Conservation (phyloP, 257 asterid species). For the Oldenlandia corymbosa region DNA sequence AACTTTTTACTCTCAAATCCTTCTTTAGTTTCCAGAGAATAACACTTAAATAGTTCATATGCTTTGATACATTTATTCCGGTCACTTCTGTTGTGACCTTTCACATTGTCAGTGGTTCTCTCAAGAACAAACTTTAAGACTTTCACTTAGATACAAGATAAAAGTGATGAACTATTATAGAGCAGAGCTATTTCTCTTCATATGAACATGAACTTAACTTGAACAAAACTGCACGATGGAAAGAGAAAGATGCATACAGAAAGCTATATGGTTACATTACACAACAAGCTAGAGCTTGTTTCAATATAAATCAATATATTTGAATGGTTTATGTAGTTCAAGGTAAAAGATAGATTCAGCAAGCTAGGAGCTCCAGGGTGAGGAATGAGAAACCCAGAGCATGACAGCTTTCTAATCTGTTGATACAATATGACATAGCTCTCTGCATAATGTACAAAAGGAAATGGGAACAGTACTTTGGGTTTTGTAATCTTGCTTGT, state of each 20-base stretch:
- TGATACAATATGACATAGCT: neutral
- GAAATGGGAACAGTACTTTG: neutral
- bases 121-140: neutral
- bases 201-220: neutral
- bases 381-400: neutral
- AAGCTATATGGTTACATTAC: neutral
- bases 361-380: neutral
- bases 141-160: neutral
- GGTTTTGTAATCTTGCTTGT: neutral
- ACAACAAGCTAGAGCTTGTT: neutral
- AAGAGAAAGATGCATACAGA: neutral
- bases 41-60: neutral
- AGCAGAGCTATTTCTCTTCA: conserved; percentile 2
- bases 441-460: neutral
- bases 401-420: neutral
- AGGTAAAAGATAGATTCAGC: neutral
- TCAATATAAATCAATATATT: neutral
- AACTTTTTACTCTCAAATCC: neutral
- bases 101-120: neutral
- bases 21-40: neutral
- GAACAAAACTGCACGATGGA: neutral
- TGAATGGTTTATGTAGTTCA: neutral
- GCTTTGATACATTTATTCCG: neutral
- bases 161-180: neutral
- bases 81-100: neutral